Conservation (phyloP, 1,284 basidiomycete species). For the Papiliotrema nemorosa region DNA sequence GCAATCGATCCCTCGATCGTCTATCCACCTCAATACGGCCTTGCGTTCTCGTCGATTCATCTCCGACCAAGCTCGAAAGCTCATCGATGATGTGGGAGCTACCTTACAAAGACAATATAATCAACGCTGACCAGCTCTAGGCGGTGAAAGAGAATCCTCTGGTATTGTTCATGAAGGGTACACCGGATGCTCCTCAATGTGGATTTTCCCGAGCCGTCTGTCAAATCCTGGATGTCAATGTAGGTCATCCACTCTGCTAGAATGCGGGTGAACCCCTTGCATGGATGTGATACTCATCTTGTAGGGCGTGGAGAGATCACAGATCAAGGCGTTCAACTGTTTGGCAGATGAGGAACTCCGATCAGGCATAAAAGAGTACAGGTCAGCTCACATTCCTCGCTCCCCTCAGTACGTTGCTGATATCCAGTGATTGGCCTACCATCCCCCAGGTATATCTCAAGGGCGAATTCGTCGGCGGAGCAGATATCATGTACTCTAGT, state of each 20-base stretch:
- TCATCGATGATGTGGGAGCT: slow-evolving; percentile 52
- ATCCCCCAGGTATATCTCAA: slow-evolving; percentile 93
- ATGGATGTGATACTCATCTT: slow-evolving; percentile 40
- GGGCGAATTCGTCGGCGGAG: slow-evolving; percentile 94
- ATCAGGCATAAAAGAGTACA: slow-evolving; percentile 87
- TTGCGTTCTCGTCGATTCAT: slow-evolving; percentile 46
- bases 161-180: slow-evolving; percentile 93
- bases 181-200: slow-evolving; percentile 66
- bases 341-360: slow-evolving; percentile 72
- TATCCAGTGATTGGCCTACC: slow-evolving; percentile 89
- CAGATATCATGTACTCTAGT: slow-evolving; percentile 91
- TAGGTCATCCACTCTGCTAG: slow-evolving; percentile 14
- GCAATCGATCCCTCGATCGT: slow-evolving; percentile 40
- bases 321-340: slow-evolving; percentile 84
- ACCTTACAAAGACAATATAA: background rate
- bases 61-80: slow-evolving; percentile 50
- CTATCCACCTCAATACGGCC: slow-evolving; percentile 30
- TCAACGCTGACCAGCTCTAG: slow-evolving; percentile 25
- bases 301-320: slow-evolving; percentile 73
- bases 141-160: slow-evolving; percentile 69
- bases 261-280: slow-evolving; percentile 41
- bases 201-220: slow-evolving; percentile 92
- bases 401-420: slow-evolving; percentile 9
- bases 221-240: slow-evolving; percentile 84
- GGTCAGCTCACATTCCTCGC: slow-evolving; percentile 57